Conservation (phyloP, 257 asterid genomes). For the Petunia axillaris region DNA sequence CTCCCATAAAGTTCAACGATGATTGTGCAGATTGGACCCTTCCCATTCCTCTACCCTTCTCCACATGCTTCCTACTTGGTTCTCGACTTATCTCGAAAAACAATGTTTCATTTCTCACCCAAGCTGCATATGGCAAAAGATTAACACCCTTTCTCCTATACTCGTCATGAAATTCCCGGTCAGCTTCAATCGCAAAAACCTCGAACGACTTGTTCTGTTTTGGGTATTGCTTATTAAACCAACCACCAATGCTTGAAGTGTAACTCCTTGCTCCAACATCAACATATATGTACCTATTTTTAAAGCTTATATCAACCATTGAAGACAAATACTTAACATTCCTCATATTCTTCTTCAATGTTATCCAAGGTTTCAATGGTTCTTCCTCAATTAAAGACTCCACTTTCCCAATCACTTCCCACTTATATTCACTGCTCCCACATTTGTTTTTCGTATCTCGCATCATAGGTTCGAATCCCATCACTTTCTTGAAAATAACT, state of each 20-base stretch:
- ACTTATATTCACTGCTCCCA: constrained; percentile 34
- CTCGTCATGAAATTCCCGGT: constrained; percentile 48
- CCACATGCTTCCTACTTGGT: constrained; percentile 41
- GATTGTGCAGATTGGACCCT: constrained; percentile 57
- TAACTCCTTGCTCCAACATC: constrained; percentile 70
- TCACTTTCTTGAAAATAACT: constrained; percentile 43
- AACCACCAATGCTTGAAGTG: constrained; percentile 62
- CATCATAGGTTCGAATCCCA: not conserved
- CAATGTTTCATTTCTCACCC: constrained; percentile 66
- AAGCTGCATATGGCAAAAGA: constrained; percentile 61
- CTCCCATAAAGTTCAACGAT: constrained; percentile 38
- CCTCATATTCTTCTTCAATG: constrained; percentile 46
- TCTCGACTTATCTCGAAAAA: constrained; percentile 55
- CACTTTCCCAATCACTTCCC: constrained; percentile 39
- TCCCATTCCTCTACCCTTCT: constrained; percentile 58
- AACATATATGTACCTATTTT: constrained; percentile 50
- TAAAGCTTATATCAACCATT: constrained; percentile 64
- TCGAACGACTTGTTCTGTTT: constrained; percentile 64
- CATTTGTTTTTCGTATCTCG: not conserved
- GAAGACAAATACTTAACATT: constrained; percentile 53
- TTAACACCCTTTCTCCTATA: constrained; percentile 51
- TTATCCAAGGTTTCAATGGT: constrained; percentile 54
- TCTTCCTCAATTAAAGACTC: constrained; percentile 46
- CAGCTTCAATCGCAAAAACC: constrained; percentile 62
- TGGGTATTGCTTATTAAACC: constrained; percentile 67